Conservation (phyloP, 2,329 filamentous ascomycete genomes). For the Ceratocystis cacaofunesta region DNA sequence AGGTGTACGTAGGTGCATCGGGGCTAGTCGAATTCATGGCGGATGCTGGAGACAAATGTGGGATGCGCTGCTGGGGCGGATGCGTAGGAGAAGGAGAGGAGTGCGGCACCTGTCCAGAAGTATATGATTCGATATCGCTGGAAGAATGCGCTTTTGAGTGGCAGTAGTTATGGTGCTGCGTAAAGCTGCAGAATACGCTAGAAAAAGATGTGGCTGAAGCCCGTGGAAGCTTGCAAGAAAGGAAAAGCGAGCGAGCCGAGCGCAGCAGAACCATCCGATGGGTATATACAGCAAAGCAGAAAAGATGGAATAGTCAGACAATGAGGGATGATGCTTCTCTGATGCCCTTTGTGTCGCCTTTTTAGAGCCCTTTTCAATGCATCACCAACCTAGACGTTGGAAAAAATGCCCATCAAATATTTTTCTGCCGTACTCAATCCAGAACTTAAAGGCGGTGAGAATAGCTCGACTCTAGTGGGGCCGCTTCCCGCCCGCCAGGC, state of each 20-base stretch:
- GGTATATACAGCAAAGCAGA: neutral
- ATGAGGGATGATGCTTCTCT: neutral
- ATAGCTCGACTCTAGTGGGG: constrained; percentile 10
- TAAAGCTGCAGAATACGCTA: neutral
- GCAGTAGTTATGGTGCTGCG: neutral
- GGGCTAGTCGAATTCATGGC: constrained; percentile 11
- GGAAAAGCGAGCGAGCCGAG: neutral
- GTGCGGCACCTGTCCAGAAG: neutral
- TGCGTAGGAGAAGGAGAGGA: neutral
- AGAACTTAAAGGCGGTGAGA: constrained; percentile 11
- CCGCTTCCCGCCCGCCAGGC: constrained; percentile 10
- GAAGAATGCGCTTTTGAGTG: constrained; percentile 5
- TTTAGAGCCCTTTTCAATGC: neutral
- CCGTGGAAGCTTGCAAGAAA: neutral
- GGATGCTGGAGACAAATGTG: neutral
- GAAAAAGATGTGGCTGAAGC: neutral
- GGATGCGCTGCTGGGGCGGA: neutral
- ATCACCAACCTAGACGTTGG: neutral
- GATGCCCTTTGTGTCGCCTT: neutral
- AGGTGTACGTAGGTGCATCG: constrained; percentile 12
- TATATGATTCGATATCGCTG: neutral
- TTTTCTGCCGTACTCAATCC: constrained; percentile 13
- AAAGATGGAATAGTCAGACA: neutral
- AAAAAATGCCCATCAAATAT: constrained; percentile 6
- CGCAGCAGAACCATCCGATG: constrained; percentile 8